Evolutionary conservation across 768 basidiomycete genomes (phyloP).

Genomic region (Kwoniella mangroviensis): DNA sequence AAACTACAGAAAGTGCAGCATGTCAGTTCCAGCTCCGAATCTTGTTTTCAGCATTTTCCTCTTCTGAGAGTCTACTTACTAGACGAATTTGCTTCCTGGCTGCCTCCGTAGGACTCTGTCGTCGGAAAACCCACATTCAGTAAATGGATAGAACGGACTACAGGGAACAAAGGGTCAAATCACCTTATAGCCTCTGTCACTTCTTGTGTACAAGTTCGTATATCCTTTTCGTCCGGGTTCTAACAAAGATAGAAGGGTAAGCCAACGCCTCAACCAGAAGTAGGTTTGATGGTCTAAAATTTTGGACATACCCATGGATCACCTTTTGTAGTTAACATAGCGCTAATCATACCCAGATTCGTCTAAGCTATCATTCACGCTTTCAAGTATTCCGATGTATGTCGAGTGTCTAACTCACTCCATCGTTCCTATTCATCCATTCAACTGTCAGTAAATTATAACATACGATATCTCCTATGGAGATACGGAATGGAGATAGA

Average conservation of each 20-base stretch:
- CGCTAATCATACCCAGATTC: constrained; percentile 28
- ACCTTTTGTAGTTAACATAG: constrained; percentile 57
- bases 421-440: constrained; percentile 47
- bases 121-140: background rate
- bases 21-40: background rate
- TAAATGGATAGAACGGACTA: too few species aligned
- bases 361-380: too few species aligned
- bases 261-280: background rate
- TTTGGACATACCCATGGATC: constrained; percentile 56
- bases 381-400: background rate
- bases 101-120: constrained; percentile 50
- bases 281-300: background rate
- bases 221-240: constrained; percentile 57
- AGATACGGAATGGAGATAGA: background rate
- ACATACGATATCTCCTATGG: background rate
- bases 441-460: background rate
- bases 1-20: constrained; percentile 32
- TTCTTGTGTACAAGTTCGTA: constrained; percentile 52
- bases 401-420: constrained; percentile 27
- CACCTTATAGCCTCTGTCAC: constrained; percentile 53
- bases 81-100: constrained; percentile 51
- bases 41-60: background rate
- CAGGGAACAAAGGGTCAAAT: background rate
- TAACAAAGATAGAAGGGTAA: constrained; percentile 14
- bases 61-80: constrained; percentile 39